A percentile compares a stretch with the other conserved stretches of the same genome.
phyloP scores from a whole-genome alignment of 352 stramenopile genomes.

The Globisporangium viniferum region DNA sequence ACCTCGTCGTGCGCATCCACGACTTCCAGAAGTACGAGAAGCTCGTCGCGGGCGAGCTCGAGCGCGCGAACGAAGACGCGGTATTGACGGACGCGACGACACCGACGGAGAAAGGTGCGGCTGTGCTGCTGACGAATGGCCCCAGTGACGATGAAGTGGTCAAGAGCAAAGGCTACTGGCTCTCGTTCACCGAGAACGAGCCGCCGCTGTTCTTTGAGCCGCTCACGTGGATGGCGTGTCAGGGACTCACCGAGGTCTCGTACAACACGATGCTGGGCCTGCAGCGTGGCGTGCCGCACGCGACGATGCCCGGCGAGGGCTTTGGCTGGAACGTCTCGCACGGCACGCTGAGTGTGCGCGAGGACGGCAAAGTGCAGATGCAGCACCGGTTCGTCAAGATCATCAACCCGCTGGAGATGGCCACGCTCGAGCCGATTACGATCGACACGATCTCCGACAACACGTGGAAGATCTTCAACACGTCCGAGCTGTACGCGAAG shows the following conservation, averaged over 20 bases:
- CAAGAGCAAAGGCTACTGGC: conserved; percentile 7
- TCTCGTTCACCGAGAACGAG: conserved; percentile 14
- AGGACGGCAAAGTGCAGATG: conserved; percentile 17
- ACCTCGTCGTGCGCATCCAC: conserved; percentile 9
- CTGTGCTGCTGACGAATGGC: not conserved
- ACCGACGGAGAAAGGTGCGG: not conserved
- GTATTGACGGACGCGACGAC: not conserved
- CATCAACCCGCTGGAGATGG: conserved; percentile 23
- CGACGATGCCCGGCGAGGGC: conserved; percentile 1
- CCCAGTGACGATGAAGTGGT: not conserved
- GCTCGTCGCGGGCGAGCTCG: conserved; percentile 6
- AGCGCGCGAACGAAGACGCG: conserved; percentile 1
- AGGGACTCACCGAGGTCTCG: not conserved
- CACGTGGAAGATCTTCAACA: conserved; percentile 38
- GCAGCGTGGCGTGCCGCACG: not conserved
- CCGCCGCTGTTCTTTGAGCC: conserved; percentile 11
- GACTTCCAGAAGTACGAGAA: conserved; percentile 15
- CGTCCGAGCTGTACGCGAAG: conserved; percentile 32
- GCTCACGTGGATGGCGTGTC: conserved; percentile 8
- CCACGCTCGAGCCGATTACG: conserved; percentile 24
- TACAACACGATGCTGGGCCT: conserved; percentile 8
- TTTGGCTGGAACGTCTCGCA: conserved; percentile 12
- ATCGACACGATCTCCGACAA: conserved; percentile 26
- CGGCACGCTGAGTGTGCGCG: not conserved
- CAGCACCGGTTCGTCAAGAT: conserved; percentile 38